These are phyloP conservation scores for Paxillus involutus DNA, from an alignment of 768 basidiomycete genomes.

Conservation along the genomic window DNA sequence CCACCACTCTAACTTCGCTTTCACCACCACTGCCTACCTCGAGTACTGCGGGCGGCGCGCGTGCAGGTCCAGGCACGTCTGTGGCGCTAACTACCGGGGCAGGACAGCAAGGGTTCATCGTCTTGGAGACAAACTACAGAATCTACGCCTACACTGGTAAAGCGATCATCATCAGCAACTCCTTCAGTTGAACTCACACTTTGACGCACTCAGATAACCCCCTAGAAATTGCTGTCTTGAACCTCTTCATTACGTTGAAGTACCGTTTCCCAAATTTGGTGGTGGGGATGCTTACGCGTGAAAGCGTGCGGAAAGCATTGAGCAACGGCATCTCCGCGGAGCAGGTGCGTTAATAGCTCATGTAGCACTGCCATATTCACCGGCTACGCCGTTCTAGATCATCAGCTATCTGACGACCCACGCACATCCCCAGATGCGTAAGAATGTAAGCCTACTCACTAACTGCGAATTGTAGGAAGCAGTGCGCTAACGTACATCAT, in stretches of 20 bases:
- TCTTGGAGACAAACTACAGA: conserved; percentile 97
- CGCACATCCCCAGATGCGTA: conserved; percentile 98
- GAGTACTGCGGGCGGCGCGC: conserved; percentile 20
- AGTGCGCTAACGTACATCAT: conserved; percentile 17
- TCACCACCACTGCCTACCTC: conserved; percentile 75
- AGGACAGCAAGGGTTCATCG: conserved; percentile 84
- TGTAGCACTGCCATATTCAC: conserved; percentile 7
- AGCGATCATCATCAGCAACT: conserved; percentile 15
- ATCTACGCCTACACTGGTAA: conserved; percentile 96
- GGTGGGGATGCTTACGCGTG: conserved; percentile 93
- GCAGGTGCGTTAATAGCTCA: conserved; percentile 58
- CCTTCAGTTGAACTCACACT: conserved; percentile 13
- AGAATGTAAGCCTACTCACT: conserved; percentile 58
- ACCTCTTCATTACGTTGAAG: conserved; percentile 89
- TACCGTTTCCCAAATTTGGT: conserved; percentile 96
- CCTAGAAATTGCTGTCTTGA: conserved; percentile 92
- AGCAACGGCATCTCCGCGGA: conserved; percentile 94
- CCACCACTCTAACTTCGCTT: conserved; percentile 92
- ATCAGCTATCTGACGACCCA: conserved; percentile 93
- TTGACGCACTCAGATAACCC: conserved; percentile 71
- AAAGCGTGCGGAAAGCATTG: conserved; percentile 93
- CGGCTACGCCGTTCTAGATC: conserved; percentile 55
- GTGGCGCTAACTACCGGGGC: conserved; percentile 46
- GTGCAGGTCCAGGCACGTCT: conserved; percentile 13
- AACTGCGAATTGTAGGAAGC: conserved; percentile 3